Percentiles rank a stretch among this genome's conserved stretches.
These are phyloP conservation scores for Hippophae tibetana DNA, from an alignment of 306 rosid genomes.

Conservation along the genomic window DNA sequence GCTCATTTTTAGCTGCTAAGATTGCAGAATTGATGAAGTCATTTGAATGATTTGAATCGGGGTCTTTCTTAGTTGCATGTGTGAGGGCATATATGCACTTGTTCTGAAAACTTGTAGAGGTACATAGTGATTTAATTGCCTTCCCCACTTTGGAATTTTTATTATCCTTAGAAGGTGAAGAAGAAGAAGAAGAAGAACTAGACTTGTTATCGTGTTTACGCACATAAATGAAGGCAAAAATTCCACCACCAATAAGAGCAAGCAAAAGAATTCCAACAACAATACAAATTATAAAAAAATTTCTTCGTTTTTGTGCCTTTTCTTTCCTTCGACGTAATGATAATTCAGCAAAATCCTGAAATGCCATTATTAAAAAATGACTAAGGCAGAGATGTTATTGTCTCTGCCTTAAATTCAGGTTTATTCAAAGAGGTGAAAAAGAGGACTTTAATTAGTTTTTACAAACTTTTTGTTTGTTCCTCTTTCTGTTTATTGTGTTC, in stretches of 20 bases:
- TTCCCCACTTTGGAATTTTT: background rate
- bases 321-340: conserved; percentile 52
- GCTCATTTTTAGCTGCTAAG: conserved; percentile 26
- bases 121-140: conserved; percentile 39
- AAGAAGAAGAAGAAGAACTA: background rate
- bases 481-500: conserved; percentile 2
- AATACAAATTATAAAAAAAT: conserved; percentile 36
- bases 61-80: conserved; percentile 10
- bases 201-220: background rate
- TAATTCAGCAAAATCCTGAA: conserved; percentile 80
- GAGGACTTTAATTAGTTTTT: conserved; percentile 3
- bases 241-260: conserved; percentile 27
- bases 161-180: background rate
- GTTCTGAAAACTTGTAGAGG: conserved; percentile 34
- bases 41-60: conserved; percentile 27
- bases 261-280: conserved; percentile 29
- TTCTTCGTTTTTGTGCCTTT: conserved; percentile 31
- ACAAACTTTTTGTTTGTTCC: background rate
- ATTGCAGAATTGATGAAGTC: conserved; percentile 47
- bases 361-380: conserved; percentile 21
- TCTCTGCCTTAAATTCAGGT: conserved; percentile 67
- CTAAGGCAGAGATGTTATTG: conserved; percentile 67
- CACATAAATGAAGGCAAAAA: conserved; percentile 5
- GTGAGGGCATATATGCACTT: conserved; percentile 42
- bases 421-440: conserved; percentile 7